Percentiles rank a stretch among this genome's conserved stretches.
These are phyloP conservation scores for Leucocoprinus leucothites DNA, from an alignment of 768 basidiomycete species.

Conservation along the genomic window DNA sequence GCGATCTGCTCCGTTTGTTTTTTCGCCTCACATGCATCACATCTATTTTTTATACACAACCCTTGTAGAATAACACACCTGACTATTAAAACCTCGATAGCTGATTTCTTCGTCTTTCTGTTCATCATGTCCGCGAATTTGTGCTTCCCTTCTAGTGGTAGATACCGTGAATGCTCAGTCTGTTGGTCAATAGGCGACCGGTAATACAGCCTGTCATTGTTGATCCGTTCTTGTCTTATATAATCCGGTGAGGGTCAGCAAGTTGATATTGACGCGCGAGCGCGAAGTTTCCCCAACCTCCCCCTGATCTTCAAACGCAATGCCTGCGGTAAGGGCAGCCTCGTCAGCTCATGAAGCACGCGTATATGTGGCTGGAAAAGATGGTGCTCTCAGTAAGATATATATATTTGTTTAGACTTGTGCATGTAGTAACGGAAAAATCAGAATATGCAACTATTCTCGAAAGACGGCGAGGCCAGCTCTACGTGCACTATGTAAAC, in stretches of 20 bases:
- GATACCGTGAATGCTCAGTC: constrained; percentile 10
- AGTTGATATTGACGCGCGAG: background rate
- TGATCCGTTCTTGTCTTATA: constrained; percentile 5
- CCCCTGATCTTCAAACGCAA: constrained; percentile 8
- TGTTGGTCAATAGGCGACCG: constrained; percentile 4
- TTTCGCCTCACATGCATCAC: constrained; percentile 7
- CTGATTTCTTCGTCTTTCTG: constrained; percentile 4
- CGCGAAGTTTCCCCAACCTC: background rate
- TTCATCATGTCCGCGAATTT: constrained; percentile 9
- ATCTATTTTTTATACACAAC: constrained; percentile 13
- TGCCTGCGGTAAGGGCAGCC: constrained; percentile 29
- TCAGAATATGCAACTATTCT: constrained; percentile 52
- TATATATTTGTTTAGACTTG: constrained; percentile 10
- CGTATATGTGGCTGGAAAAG: constrained; percentile 30
- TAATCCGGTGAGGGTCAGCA: background rate
- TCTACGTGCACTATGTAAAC: constrained; percentile 72
- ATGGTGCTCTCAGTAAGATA: constrained; percentile 27
- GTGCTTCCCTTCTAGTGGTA: constrained; percentile 12
- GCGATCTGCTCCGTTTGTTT: constrained; percentile 1
- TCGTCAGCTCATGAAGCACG: constrained; percentile 22
- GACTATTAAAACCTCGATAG: constrained; percentile 12
- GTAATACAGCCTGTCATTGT: constrained; percentile 2
- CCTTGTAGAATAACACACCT: constrained; percentile 13
- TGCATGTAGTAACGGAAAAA: constrained; percentile 6
- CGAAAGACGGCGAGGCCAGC: constrained; percentile 45